phyloP scores from a whole-genome alignment of 805 yeast genomes.

The Starmerella cellae region DNA sequence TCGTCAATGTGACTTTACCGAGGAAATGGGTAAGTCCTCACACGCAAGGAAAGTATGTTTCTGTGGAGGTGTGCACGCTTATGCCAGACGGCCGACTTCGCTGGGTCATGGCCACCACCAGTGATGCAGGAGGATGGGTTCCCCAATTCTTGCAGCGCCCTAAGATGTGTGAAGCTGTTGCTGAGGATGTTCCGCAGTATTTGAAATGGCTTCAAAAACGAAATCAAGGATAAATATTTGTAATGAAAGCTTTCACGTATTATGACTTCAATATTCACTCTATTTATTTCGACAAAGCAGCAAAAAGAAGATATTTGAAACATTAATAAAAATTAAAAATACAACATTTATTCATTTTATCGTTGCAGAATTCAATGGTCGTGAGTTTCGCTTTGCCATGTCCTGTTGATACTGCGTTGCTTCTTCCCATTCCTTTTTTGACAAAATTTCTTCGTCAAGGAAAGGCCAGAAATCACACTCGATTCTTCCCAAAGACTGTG shows the following conservation, averaged over 20 bases:
- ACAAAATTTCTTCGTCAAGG: slow-evolving; percentile 17
- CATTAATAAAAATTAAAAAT: no score
- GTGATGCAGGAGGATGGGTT: slow-evolving; percentile 31
- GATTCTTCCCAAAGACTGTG: slow-evolving; percentile 65
- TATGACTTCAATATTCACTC: no score
- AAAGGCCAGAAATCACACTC: slow-evolving; percentile 54
- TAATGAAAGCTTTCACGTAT: no score
- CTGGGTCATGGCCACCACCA: slow-evolving; percentile 32
- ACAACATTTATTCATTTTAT: neutral
- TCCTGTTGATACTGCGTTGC: slow-evolving; percentile 36
- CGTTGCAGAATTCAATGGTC: slow-evolving; percentile 1
- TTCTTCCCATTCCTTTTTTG: slow-evolving; percentile 33
- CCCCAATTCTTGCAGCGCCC: slow-evolving; percentile 30
- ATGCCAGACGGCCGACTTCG: slow-evolving; percentile 20
- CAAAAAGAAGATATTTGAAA: no score
- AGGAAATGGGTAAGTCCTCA: slow-evolving; percentile 9
- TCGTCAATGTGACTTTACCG: slow-evolving; percentile 29
- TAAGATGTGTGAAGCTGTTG: slow-evolving; percentile 25
- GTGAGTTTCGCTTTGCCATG: slow-evolving; percentile 15
- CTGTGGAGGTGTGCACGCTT: slow-evolving; percentile 27
- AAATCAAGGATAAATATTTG: neutral
- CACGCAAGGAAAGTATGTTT: slow-evolving; percentile 26
- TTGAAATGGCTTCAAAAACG: slow-evolving; percentile 17
- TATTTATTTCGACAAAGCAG: no score
- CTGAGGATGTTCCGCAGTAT: slow-evolving; percentile 29